Conservation (phyloP, 345 rosid species). For the Passiflora organensis region DNA sequence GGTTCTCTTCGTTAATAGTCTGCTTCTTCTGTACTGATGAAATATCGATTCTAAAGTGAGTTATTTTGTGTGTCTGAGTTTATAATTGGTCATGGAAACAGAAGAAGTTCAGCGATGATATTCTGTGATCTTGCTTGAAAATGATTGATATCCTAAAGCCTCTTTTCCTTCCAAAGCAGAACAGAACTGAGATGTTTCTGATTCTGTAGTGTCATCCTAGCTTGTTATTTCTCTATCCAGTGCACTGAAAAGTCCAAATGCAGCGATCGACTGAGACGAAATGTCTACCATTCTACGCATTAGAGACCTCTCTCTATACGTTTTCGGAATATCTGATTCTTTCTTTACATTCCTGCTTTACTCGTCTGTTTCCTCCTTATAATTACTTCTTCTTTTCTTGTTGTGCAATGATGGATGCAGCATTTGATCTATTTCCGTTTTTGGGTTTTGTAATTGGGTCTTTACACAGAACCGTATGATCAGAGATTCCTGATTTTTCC, state of each 20-base stretch:
- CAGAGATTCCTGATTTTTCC: constrained; percentile 13
- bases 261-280: constrained; percentile 1
- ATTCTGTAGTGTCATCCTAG: constrained; percentile 1
- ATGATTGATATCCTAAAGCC: constrained; percentile 17
- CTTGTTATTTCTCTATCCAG: background rate
- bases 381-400: background rate
- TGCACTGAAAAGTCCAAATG: background rate
- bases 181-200: constrained; percentile 9
- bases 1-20: too few species aligned
- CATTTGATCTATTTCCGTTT: background rate
- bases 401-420: background rate
- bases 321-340: background rate
- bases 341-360: background rate
- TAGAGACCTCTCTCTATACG: background rate
- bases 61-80: constrained; percentile 7
- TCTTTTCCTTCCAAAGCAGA: background rate
- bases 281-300: background rate
- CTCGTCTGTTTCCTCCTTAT: background rate
- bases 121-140: constrained; percentile 23
- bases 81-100: background rate
- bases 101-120: constrained; percentile 9
- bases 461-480: constrained; percentile 17
- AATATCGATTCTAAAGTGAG: too few species aligned
- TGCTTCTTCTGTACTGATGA: too few species aligned
- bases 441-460: background rate